A percentile compares a stretch with the other conserved stretches of the same genome.
phyloP scores from a whole-genome alignment of 208 protist genomes.

The Leishmania martiniquensis region DNA sequence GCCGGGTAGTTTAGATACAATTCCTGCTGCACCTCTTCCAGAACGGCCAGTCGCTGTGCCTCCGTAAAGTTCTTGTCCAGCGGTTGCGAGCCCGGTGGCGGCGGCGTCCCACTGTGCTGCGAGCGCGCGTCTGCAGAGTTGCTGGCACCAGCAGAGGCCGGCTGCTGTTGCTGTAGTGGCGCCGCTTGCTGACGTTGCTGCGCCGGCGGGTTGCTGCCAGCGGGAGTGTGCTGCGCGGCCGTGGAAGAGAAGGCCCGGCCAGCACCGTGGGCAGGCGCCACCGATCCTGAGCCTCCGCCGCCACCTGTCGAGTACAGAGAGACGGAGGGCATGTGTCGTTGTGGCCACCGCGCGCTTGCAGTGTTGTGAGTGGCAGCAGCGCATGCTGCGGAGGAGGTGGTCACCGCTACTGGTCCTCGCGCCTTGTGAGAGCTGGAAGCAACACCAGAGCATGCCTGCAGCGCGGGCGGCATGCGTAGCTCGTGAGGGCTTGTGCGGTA shows the following conservation, averaged over 20 bases:
- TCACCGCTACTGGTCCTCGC: not conserved
- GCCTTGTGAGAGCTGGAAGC: not conserved
- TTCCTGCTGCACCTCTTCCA: conserved; percentile 42
- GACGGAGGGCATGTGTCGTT: conserved; percentile 15
- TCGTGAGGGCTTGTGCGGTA: conserved; percentile 26
- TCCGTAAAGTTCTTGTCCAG: conserved; percentile 22
- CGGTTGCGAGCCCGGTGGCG: conserved; percentile 14
- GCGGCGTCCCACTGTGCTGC: conserved; percentile 20
- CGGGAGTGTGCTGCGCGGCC: not conserved
- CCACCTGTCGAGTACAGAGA: conserved; percentile 10
- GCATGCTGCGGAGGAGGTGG: not conserved
- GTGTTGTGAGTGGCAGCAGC: not conserved
- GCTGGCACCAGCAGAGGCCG: conserved; percentile 15
- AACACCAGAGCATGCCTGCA: conserved; percentile 21
- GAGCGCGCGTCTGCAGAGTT: conserved; percentile 17
- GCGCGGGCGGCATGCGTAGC: conserved; percentile 23
- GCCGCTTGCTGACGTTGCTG: not conserved
- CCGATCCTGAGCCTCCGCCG: not conserved
- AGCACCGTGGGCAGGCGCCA: not conserved
- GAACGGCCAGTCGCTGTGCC: conserved; percentile 22
- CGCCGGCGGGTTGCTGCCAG: not conserved
- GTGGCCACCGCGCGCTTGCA: not conserved
- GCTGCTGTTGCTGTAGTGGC: not conserved
- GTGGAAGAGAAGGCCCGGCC: not conserved
- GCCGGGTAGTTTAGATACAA: conserved; percentile 70